These are phyloP conservation scores for Conticribra weissflogii DNA, from an alignment of 108 stramenopile genomes.

Conservation along the genomic window DNA sequence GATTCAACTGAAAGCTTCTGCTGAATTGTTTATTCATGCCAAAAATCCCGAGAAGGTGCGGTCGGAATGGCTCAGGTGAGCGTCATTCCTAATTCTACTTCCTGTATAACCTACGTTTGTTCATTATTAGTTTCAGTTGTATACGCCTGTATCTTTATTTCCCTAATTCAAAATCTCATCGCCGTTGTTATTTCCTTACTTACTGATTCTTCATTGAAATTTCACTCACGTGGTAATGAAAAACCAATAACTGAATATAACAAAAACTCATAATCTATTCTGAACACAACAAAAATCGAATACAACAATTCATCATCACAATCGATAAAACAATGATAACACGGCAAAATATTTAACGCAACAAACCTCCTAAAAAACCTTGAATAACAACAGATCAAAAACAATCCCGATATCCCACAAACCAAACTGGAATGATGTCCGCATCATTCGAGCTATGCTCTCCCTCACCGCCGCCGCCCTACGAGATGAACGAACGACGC, in stretches of 20 bases:
- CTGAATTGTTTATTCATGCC: conserved; percentile 54
- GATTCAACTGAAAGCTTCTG: conserved; percentile 9
- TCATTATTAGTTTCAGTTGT: no score
- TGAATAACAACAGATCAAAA: conserved; percentile 26
- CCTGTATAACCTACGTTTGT: background rate
- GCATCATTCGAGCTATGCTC: conserved; percentile 54
- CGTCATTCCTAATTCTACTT: background rate
- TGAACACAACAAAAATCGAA: no score
- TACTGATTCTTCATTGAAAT: no score
- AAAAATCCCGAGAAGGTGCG: conserved; percentile 43
- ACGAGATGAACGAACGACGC: conserved; percentile 38
- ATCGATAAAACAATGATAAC: no score
- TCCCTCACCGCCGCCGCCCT: conserved; percentile 44
- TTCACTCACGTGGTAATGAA: no score
- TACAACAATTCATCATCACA: no score
- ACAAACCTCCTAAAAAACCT: background rate
- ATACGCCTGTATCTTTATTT: no score
- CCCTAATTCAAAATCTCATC: no score
- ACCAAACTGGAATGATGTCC: conserved; percentile 61
- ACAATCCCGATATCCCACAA: conserved; percentile 37
- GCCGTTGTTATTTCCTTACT: no score
- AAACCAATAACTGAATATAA: no score
- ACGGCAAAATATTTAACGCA: background rate
- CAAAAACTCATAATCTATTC: no score
- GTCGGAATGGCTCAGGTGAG: conserved; percentile 46